Conservation (phyloP, 345 rosid genomes). For the Populus davidiana region DNA sequence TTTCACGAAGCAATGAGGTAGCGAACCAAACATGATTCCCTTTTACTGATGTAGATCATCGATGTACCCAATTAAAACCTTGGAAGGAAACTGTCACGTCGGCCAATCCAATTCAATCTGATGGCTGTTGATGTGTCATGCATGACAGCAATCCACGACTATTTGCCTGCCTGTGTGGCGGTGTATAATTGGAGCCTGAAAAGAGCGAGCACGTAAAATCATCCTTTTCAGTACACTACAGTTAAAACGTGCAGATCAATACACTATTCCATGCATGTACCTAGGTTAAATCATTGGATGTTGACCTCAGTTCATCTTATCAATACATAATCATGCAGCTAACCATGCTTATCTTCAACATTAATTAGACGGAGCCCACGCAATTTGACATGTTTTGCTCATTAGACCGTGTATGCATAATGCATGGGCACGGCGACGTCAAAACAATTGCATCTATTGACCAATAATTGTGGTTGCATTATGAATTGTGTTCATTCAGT, state of each 20-base stretch:
- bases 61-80: neutral
- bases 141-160: neutral
- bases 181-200: too few species aligned
- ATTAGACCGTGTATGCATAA: neutral
- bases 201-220: too few species aligned
- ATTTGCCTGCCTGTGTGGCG: too few species aligned
- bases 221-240: too few species aligned
- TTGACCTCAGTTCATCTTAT: neutral
- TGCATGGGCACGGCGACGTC: neutral
- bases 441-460: neutral
- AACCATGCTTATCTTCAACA: neutral
- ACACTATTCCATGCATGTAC: too few species aligned
- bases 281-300: too few species aligned
- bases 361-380: constrained; percentile 7
- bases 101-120: neutral
- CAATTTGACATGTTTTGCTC: neutral
- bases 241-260: too few species aligned
- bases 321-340: neutral
- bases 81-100: constrained; percentile 3
- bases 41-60: too few species aligned
- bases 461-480: neutral
- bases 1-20: too few species aligned
- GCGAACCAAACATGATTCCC: too few species aligned
- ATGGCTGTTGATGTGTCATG: neutral
- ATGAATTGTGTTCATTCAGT: neutral